Conservation (phyloP, 306 rosid genomes). For the Ormosia emarginata region DNA sequence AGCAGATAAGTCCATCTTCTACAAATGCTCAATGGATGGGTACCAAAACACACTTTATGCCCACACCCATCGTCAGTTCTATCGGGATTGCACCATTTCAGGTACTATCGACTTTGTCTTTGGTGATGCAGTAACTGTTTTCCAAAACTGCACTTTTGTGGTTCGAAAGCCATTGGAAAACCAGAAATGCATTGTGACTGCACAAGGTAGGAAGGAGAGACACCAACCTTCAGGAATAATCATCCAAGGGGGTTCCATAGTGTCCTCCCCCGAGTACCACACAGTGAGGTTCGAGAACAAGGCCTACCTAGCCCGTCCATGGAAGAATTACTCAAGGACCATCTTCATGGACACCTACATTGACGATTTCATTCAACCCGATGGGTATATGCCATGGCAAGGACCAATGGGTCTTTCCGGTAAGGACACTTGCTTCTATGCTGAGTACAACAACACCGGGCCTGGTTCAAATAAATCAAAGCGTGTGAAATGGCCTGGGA, state of each 20-base stretch:
- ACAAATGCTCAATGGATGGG: conserved; percentile 58
- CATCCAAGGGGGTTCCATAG: conserved; percentile 39
- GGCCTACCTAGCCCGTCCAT: conserved; percentile 60
- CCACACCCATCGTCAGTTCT: conserved; percentile 72
- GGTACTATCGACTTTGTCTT: conserved; percentile 77
- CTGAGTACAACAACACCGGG: conserved; percentile 50
- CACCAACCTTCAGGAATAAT: conserved; percentile 58
- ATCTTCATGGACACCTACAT: conserved; percentile 52
- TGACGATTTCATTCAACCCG: conserved; percentile 46
- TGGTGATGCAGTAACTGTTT: conserved; percentile 52
- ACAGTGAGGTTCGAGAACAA: background rate
- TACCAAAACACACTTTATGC: conserved; percentile 69
- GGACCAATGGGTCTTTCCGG: conserved; percentile 9
- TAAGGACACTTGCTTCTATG: conserved; percentile 46
- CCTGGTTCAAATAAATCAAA: conserved; percentile 48
- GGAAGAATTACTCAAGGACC: conserved; percentile 72
- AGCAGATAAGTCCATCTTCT: conserved; percentile 57
- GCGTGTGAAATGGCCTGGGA: conserved; percentile 62
- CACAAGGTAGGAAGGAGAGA: conserved; percentile 63
- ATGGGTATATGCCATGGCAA: conserved; percentile 68
- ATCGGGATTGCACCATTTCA: conserved; percentile 61
- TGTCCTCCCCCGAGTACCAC: background rate
- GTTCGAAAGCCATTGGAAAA: conserved; percentile 48
- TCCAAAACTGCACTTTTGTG: conserved; percentile 70
- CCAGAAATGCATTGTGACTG: conserved; percentile 66